These are phyloP conservation scores for Phytophthora europaea DNA, from an alignment of 352 stramenopile species.

Conservation along the genomic window DNA sequence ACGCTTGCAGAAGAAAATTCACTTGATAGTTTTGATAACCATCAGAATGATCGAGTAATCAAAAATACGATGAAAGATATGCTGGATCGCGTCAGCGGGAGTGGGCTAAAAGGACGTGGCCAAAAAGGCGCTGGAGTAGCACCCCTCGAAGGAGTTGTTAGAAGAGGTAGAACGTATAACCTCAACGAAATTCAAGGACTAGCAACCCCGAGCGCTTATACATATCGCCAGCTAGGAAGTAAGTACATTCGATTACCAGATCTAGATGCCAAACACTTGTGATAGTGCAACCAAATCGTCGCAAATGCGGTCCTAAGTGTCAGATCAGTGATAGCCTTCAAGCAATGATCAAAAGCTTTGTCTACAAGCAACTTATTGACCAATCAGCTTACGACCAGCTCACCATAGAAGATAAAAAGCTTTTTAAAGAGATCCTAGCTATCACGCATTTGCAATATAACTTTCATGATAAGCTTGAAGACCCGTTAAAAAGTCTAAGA, in stretches of 20 bases:
- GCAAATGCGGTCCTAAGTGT: slow-evolving; percentile 17
- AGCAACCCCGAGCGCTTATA: too few species aligned
- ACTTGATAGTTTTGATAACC: too few species aligned
- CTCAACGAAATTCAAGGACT: slow-evolving; percentile 17
- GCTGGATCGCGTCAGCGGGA: too few species aligned
- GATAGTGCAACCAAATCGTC: slow-evolving; percentile 11
- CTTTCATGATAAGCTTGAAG: slow-evolving; percentile 16
- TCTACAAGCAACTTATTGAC: slow-evolving; percentile 8
- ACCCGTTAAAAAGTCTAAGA: slow-evolving; percentile 7
- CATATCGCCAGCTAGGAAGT: too few species aligned
- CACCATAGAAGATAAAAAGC: slow-evolving; percentile 17
- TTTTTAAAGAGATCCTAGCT: slow-evolving; percentile 14
- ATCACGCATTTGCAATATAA: slow-evolving; percentile 18
- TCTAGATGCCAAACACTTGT: too few species aligned
- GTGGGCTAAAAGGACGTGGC: not conserved
- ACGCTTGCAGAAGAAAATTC: too few species aligned
- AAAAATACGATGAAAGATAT: too few species aligned
- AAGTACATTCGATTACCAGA: too few species aligned
- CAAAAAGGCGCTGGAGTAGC: not conserved
- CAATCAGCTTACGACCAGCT: slow-evolving; percentile 20
- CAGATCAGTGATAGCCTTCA: not conserved
- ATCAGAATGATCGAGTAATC: too few species aligned
- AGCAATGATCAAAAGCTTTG: not conserved
- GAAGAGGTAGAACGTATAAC: slow-evolving; percentile 16
- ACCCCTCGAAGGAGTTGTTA: slow-evolving; percentile 14